Conservation (phyloP, 352 stramenopile species). For the Peronospora destructor region DNA sequence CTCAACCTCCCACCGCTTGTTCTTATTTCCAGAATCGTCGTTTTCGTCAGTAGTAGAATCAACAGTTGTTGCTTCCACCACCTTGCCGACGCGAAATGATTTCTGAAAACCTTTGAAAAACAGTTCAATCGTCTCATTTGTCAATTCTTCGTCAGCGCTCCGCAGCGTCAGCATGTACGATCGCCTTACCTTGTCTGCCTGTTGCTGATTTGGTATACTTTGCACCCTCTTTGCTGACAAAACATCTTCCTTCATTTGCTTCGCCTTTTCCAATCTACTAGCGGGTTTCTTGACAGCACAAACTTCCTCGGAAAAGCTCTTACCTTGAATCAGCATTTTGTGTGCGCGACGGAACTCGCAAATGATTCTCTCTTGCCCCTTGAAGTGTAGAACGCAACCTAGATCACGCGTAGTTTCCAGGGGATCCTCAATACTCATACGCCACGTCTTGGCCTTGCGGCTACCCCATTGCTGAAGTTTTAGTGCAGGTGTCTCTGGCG, state of each 20-base stretch:
- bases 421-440: constrained; percentile 82
- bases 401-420: constrained; percentile 75
- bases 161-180: constrained; percentile 33
- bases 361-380: constrained; percentile 57
- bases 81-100: constrained; percentile 33
- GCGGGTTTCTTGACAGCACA: constrained; percentile 22
- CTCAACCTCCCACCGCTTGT: constrained; percentile 35
- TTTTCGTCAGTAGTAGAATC: not conserved
- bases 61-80: constrained; percentile 12
- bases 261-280: constrained; percentile 11
- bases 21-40: constrained; percentile 2
- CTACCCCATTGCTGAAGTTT: constrained; percentile 45
- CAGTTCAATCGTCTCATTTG: constrained; percentile 22
- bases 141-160: constrained; percentile 32
- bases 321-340: constrained; percentile 32
- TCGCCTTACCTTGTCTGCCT: constrained; percentile 19
- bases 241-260: constrained; percentile 4
- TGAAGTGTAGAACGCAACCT: constrained; percentile 65
- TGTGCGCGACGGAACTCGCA: constrained; percentile 56
- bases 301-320: constrained; percentile 46
- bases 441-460: constrained; percentile 61
- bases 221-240: not conserved
- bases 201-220: constrained; percentile 10
- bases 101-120: constrained; percentile 34
- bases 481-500: constrained; percentile 25